A percentile compares a stretch with the other conserved stretches of the same genome.
phyloP scores from a whole-genome alignment of 495 filamentous ascomycete species.

The Penicillium egyptiacum region DNA sequence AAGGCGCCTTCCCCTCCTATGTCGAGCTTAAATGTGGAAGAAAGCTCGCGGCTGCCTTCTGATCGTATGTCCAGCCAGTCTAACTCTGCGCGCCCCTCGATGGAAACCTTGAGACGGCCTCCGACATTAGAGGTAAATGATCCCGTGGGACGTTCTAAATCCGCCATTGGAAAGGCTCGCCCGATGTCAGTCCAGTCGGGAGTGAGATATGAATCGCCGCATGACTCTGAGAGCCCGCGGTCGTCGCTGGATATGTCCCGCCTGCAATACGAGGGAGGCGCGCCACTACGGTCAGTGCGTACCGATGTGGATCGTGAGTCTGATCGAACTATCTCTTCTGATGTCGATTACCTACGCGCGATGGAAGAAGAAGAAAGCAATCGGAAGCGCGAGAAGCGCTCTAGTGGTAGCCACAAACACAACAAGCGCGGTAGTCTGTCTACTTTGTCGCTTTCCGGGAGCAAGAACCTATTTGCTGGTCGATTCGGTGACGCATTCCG shows the following conservation, averaged over 20 bases:
- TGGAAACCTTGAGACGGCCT: conserved; percentile 68
- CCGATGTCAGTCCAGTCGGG: conserved; percentile 78
- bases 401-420: conserved; percentile 63
- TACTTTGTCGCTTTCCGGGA: conserved; percentile 69
- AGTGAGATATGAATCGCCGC: conserved; percentile 73
- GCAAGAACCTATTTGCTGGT: conserved; percentile 83
- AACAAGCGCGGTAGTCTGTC: conserved; percentile 79
- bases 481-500: conserved; percentile 97
- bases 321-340: conserved; percentile 66
- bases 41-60: conserved; percentile 52
- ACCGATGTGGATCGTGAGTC: conserved; percentile 39
- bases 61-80: conserved; percentile 51
- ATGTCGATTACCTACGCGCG: conserved; percentile 81
- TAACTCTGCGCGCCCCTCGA: conserved; percentile 73
- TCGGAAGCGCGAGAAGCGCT: conserved; percentile 70
- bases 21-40: conserved; percentile 38
- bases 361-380: conserved; percentile 70
- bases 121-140: conserved; percentile 60
- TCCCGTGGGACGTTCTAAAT: conserved; percentile 57
- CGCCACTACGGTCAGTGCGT: conserved; percentile 37
- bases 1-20: conserved; percentile 36
- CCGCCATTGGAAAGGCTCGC: conserved; percentile 61
- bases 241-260: conserved; percentile 42
- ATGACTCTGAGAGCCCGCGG: conserved; percentile 56
- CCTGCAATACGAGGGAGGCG: conserved; percentile 40